Evolutionary conservation across 139 green algal genomes (phyloP), one percentile per base, ranked within the genome.

Genomic region (Eudorina sp.): DNA sequence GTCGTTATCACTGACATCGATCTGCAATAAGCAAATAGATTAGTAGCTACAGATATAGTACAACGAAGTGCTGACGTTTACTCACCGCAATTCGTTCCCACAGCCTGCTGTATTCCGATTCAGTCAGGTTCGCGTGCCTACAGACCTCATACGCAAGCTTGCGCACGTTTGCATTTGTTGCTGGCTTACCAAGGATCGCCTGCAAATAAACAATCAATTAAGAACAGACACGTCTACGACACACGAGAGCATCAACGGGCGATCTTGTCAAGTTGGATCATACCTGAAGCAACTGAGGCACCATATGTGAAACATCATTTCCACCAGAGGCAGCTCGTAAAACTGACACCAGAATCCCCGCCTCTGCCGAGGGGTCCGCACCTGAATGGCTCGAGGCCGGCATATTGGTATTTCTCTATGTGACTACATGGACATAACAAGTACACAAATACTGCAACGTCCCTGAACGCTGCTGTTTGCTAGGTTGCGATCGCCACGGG

Each of bases 91-190:
- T 51, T 4, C 23, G 11, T 25, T 81, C 68, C 83, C 62, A 81
- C 8, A 88, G 36, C 14, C n/a, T n/a, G 4, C 55, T 41, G 16
- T 23, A 53, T 1, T 88, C 83, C 2, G 34, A 11, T 8, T 82
- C 83, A 11, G 83, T n/a, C 4, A 88, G 51, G 68, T 21, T 55
- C 5, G 62, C 46, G 40, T 82, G 68, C 36, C 68, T 88, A 36
- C 68, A 81, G 27, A 81, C 48, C 68, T 88, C 83, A 21, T 88
- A 88, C 1, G 83, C 68, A 25, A 88, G 83, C 66, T 72, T 88
- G 25, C 68, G 62, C 0, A 82, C 48, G 27, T 88, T 68, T 29
- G 51, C 29, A 58, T 34, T 81, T 6, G 8, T 0, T n/a, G 51
- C 31, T 5, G 83, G 36, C 8, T 53, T 38, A 36, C 16, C 72